Evolutionary conservation across 1,284 basidiomycete species (phyloP), one percentile per base, ranked within the genome.

Genomic region (Austropuccinia psidii): DNA sequence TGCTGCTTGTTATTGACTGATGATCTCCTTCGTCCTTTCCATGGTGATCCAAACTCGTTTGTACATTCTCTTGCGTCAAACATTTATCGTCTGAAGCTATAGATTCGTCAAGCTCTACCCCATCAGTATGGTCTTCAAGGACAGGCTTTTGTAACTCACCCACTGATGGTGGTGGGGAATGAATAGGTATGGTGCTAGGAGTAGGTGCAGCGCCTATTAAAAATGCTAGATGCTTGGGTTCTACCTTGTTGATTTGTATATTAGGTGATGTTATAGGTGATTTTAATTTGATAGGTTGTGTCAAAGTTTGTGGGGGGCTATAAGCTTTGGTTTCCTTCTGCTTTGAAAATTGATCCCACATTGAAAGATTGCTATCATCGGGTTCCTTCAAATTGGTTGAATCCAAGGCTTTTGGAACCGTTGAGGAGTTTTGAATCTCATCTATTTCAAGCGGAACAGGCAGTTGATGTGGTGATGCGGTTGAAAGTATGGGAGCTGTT

Each of bases 191-290:
- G 31, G n/a, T n/a, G 11, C 41, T n/a, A 11, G 31, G 33, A 33
- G 27, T 29, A 27, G 19, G 31, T 11, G 49, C 27, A 49, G 31
- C 62, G 33, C 62, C 62, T 52, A 7, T 66, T 29, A 66, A 52
- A 35, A 66, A 66, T 4, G 43, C 62, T 4, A 66, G 47, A 52
- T 66, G 62, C 35, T 66, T 49, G 21, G n/a, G 49, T 39, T 66
- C 62, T 21, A 66, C 29, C 49, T 52, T 66, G 8, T 45, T 52
- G 41, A 39, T 17, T 11, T 45, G 47, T 50, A 19, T 17, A 37
- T 50, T 21, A 24, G 62, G 41, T 1, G 62, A 15, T 3, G 31
- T 33, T 21, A 50, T 37, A 35, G 45, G 19, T 29, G 49, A 21
- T 31, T 9, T 21, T 13, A 31, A 37, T 15, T 21, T 41, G 29